phyloP scores from a whole-genome alignment of 495 filamentous ascomycete genomes.

The Neurospora intermedia region DNA sequence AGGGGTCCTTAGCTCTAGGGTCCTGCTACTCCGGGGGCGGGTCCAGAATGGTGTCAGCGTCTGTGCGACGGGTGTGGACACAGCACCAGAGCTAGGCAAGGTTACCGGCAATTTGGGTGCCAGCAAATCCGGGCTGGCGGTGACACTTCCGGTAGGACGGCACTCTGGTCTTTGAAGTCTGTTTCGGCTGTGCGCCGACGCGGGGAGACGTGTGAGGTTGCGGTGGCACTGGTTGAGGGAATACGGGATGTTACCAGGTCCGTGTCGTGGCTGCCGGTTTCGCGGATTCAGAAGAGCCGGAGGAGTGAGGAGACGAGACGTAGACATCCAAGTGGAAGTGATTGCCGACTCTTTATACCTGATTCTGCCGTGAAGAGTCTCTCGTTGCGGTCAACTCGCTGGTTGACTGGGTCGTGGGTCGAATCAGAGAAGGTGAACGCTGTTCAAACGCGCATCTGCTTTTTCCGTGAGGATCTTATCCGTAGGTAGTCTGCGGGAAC shows the following conservation, averaged over 20 bases:
- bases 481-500: not conserved
- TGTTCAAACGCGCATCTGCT: not conserved
- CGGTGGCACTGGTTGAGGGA: constrained; percentile 1
- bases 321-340: not conserved
- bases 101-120: constrained; percentile 19
- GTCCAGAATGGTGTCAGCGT: constrained; percentile 4
- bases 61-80: constrained; percentile 18
- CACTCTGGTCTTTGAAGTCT: constrained; percentile 1
- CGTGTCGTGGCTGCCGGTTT: not conserved
- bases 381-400: not conserved
- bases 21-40: not conserved
- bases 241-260: not conserved
- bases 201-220: not conserved
- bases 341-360: not conserved
- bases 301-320: not conserved
- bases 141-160: constrained; percentile 2
- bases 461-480: not conserved
- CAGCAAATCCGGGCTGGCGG: constrained; percentile 9
- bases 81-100: constrained; percentile 10
- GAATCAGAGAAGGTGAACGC: not conserved
- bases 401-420: not conserved
- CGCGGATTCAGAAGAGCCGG: not conserved
- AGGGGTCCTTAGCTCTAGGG: not conserved
- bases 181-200: not conserved
- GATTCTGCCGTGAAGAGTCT: not conserved